Evolutionary conservation across 805 yeast genomes (phyloP).

Genomic region (Candida boleticola): DNA sequence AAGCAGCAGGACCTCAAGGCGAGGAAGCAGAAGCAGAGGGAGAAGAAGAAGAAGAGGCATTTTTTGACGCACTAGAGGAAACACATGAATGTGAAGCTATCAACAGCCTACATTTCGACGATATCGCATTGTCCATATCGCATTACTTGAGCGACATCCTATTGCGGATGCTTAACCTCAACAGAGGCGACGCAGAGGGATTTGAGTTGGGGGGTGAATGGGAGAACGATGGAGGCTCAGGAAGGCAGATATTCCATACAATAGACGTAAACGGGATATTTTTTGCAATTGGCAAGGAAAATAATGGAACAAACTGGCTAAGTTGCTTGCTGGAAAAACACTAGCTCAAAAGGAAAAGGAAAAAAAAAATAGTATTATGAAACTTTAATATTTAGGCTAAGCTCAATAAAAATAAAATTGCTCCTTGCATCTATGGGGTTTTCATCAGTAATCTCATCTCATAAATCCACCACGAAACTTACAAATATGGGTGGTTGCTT

Average conservation of each 20-base stretch:
- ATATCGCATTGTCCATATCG: constrained; percentile 22
- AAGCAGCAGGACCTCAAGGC: too few species aligned
- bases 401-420: too few species aligned
- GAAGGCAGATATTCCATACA: constrained; percentile 7
- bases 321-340: constrained; percentile 4
- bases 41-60: constrained; percentile 10
- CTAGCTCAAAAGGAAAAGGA: neutral
- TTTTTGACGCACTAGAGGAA: constrained; percentile 10
- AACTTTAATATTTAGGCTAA: too few species aligned
- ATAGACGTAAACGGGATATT: constrained; percentile 1
- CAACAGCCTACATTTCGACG: constrained; percentile 13
- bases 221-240: constrained; percentile 35
- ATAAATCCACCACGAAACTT: too few species aligned
- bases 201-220: constrained; percentile 23
- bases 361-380: neutral
- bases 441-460: too few species aligned
- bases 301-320: constrained; percentile 5
- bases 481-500: too few species aligned
- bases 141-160: constrained; percentile 37
- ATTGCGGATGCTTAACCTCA: constrained; percentile 28
- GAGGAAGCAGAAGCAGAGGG: constrained; percentile 27
- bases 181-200: constrained; percentile 43
- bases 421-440: too few species aligned
- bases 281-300: constrained; percentile 3
- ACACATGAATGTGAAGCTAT: constrained; percentile 9